Evolutionary conservation across 352 stramenopile genomes (phyloP), one percentile per base, ranked within the genome.

Genomic region (Globisporangium megalacanthum): DNA sequence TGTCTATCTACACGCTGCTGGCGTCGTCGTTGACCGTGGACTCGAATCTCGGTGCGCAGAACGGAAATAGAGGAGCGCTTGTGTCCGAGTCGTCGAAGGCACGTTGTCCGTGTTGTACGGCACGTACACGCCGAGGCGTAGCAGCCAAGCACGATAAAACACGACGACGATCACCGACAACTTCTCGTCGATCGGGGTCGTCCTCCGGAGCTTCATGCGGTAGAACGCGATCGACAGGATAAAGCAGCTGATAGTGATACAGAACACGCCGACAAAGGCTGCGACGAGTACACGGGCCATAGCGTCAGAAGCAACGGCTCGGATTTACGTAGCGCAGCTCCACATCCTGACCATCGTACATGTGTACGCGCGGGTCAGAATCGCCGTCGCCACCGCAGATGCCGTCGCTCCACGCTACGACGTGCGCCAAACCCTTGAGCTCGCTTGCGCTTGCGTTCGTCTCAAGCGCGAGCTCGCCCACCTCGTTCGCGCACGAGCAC

Each of bases 401-500:
- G 25, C 1, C 25, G 25, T 4, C 25, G 25, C 25, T 29, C 25
- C 25, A 29, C 25, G 25, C 25, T 4, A 29, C 25, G 25, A 29
- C 25, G 25, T 29, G 4, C 25, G 25, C 25, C 2, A 29, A 29
- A 4, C 4, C 25, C 25, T 29, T 29, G 25, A 29, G 25, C 25
- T 29, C 25, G 25, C 1, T 29, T 4, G 25, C 25, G 25, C 25
- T 4, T 4, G 25, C 25, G 25, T 29, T 29, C 25, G 1, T 29
- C 4, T 29, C 25, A 4, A 29, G 25, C 25, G 25, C 25, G 25
- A 29, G 25, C 25, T 29, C 25, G 25, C 25, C 4, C 25, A 29
- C 25, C 25, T 29, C 25, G 25, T 29, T 29, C 25, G 15, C 79
- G 74, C 11, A 61, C 37, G 20, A 86, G 58, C 10, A 89, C 56